Base-by-base conservation (phyloP, 2,329 filamentous ascomycete genomes). In the Alternaria sp. region DNA sequence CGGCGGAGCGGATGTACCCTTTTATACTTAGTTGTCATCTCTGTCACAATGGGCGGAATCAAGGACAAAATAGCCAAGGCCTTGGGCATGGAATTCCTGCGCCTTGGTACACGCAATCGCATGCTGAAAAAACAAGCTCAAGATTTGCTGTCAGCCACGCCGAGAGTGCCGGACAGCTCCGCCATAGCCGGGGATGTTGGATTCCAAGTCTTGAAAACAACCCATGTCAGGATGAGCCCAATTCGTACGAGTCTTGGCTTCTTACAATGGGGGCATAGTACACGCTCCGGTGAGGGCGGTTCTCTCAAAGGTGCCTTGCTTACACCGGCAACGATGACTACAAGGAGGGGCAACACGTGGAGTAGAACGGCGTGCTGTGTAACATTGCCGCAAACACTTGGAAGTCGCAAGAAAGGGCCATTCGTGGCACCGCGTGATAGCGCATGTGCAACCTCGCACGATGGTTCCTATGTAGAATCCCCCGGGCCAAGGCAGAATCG, bases 401-500 rank as follows among this genome's bases (percentile, higher is more conserved):
- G 11, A 16, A 22, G 5, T 20, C 16, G 12, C 5, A 41, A 9
- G 11, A 20, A 16, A 41, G 20, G 25, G 36, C 34, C 14, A 38
- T 18, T 2, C 10, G 20, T 38, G 14, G 46, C 32, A 38, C 36
- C 25, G 32, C 36, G 10, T 22, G 10, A 14, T 12, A 30, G 16
- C n/a, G 22, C 36, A n/a, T 28, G 18, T n/a, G 36, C 11, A 34
- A 18, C 16, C 46, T 51, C 16, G 44, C 16, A 18, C 36, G 32
- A 36, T 16, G 14, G 14, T 36, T 5, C 32, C 32, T 36, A 44
- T 12, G 32, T 6, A 50, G 57, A 46, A 43, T 46, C 18, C 11
- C 36, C 55, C 46, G 25, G 18, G 59, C 48, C 64, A 69, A 66
- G 64, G 56, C 59, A 62, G 38, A 41, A 50, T 59, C 64, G 64